Percentiles rank a stretch among this genome's conserved stretches.
These are phyloP conservation scores for Alnus rubra DNA, from an alignment of 306 rosid species.

Conservation along the genomic window DNA sequence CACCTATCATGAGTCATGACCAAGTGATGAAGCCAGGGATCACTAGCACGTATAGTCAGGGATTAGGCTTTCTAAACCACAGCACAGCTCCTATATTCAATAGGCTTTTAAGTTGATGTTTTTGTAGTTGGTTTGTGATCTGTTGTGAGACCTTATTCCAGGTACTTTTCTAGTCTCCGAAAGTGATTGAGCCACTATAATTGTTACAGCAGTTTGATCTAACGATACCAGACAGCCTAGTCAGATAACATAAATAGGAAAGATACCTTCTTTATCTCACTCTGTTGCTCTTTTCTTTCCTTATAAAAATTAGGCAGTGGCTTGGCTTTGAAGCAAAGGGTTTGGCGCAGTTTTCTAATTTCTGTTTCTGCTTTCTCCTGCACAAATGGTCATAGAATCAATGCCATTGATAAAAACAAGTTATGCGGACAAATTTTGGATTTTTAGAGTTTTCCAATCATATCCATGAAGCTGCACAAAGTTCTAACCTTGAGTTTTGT, in stretches of 20 bases:
- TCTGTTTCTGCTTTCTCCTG: conserved; percentile 81
- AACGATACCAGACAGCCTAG: not conserved
- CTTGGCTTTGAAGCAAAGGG: conserved; percentile 91
- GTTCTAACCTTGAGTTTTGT: conserved; percentile 57
- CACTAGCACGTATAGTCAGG: not conserved
- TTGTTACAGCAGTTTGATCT: not conserved
- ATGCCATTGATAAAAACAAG: conserved; percentile 11
- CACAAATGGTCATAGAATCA: conserved; percentile 17
- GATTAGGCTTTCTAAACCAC: not conserved
- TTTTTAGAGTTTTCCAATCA: not conserved
- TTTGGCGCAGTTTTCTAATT: conserved; percentile 67
- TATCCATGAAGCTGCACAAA: not conserved
- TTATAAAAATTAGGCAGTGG: conserved; percentile 88
- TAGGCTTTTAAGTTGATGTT: not conserved
- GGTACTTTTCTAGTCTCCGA: too few relatives aligned
- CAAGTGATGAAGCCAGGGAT: not conserved
- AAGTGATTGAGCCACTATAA: not conserved
- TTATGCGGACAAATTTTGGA: not conserved
- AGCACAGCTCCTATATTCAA: not conserved
- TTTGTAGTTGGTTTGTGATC: not conserved
- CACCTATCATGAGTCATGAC: not conserved
- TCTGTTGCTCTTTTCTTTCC: conserved; percentile 56
- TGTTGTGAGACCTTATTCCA: not conserved
- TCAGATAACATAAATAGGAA: not conserved
- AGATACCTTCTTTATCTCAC: conserved; percentile 50